A percentile compares a stretch with the other conserved stretches of the same genome.
Conservation (phyloP, 2,329 filamentous ascomycete species). For the Zymoseptoria tritici region DNA sequence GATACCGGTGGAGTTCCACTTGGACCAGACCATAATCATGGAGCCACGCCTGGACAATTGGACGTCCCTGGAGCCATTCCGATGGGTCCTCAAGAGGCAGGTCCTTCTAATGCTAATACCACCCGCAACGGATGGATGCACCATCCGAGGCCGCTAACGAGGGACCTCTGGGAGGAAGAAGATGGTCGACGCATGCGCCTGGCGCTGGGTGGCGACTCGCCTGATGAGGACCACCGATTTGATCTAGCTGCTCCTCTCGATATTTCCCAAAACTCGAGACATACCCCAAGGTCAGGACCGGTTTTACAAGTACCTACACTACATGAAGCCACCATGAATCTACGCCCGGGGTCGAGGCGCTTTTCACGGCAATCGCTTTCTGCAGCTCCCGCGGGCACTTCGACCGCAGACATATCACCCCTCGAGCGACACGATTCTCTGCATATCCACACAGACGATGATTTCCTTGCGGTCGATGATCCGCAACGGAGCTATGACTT, state of each 20-base stretch:
- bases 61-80: neutral
- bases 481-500: slow-evolving; percentile 25
- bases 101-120: neutral
- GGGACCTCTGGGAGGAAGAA: slow-evolving; percentile 19
- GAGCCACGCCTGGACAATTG: neutral
- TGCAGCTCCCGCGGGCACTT: neutral
- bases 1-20: slow-evolving; percentile 7
- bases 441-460: slow-evolving; percentile 12
- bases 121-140: neutral
- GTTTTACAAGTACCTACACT: neutral
- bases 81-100: neutral
- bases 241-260: neutral
- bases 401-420: neutral
- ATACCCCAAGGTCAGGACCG: neutral
- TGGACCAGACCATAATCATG: neutral
- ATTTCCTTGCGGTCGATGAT: slow-evolving; percentile 23
- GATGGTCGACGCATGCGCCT: slow-evolving; percentile 18
- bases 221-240: slow-evolving; percentile 10
- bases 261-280: neutral
- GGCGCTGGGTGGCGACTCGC: slow-evolving; percentile 14
- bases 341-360: neutral
- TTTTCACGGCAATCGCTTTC: neutral
- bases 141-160: slow-evolving; percentile 14
- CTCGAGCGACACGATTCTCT: neutral
- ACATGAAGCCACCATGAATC: neutral